phyloP scores from a whole-genome alignment of 345 rosid species.

The Ceriops decandra region DNA sequence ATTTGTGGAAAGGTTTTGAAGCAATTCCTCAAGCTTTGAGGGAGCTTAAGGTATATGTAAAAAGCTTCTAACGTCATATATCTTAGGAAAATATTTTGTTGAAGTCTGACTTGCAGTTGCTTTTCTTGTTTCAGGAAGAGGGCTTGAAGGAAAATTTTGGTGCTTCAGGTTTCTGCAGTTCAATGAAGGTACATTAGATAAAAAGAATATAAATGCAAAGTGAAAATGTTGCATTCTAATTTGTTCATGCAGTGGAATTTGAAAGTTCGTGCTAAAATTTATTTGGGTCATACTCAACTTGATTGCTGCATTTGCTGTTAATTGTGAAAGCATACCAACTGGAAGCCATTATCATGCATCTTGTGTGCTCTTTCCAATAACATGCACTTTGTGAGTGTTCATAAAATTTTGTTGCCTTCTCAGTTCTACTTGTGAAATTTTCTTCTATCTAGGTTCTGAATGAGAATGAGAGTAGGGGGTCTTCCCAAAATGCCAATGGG shows the following conservation, averaged over 20 bases:
- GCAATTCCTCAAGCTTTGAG: conserved; percentile 59
- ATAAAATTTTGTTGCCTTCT: background rate
- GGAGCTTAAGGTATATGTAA: conserved; percentile 42
- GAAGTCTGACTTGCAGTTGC: background rate
- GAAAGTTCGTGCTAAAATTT: background rate
- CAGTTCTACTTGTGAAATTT: background rate
- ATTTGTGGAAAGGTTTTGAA: conserved; percentile 71
- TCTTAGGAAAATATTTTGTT: background rate
- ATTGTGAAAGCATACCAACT: background rate
- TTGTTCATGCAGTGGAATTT: background rate
- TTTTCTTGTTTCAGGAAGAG: conserved; percentile 44
- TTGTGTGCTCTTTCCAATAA: conserved; percentile 2
- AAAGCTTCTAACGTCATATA: background rate
- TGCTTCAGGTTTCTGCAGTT: conserved; percentile 31
- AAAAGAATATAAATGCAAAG: background rate
- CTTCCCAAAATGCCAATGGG: conserved; percentile 34
- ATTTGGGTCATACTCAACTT: background rate
- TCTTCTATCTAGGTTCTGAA: conserved; percentile 31
- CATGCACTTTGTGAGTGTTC: background rate
- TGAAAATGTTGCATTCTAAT: background rate
- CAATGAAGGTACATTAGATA: conserved; percentile 37
- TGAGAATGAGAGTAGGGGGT: conserved; percentile 38
- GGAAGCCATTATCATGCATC: background rate
- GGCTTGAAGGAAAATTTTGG: conserved; percentile 50
- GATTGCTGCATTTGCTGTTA: background rate